Evolutionary conservation across 2,329 filamentous ascomycete species (phyloP), one percentile per base, ranked within the genome.

Genomic region (Botrytis fabae): DNA sequence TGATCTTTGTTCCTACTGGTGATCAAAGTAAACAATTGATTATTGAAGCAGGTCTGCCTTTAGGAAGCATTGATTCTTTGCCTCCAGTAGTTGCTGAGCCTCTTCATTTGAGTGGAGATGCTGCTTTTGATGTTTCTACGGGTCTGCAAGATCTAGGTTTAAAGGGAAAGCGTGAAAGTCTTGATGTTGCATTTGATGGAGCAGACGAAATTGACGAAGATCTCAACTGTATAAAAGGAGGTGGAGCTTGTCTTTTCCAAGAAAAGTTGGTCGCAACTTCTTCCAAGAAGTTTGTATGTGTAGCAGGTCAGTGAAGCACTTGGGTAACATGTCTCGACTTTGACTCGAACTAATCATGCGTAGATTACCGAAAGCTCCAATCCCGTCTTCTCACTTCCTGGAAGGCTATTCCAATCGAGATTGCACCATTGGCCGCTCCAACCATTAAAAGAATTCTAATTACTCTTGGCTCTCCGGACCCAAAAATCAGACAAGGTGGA

Each of bases 221-320:
- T 70, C 84, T 99, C 74, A 99, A 98, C 83, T 94, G 95, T 81
- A 98, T 99, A 85, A 98, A 98, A 85, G 96, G 96, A 71, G 96
- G 96, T 68, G 96, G 96, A 73, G 96, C 94, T n/a, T 99, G 96
- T 83, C 84, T 98, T 73, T 97, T 97, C 85, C 96, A 98, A 83
- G 96, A 99, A 85, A 99, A 99, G 85, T 86, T 99, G 51, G 95
- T 99, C 7, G 95, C 95, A 8, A 89, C 93, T 74, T 89, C 92
- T 68, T 92, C 94, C 5, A 92, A 90, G 83, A 93, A 93, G 81
- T 97, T 98, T 80, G 87, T 98, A 75, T 95, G 93, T 79, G 93
- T 97, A 73, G 94, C 93, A 73, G 92, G 91, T 93, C 83, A 79
- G 87, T 73, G 28, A 66, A 59, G 4, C 44, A n/a, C 38, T 64